Evolutionary conservation across 1,284 basidiomycete species (phyloP), one percentile per base, ranked within the genome.

Genomic region (Ceratobasidium sp.): DNA sequence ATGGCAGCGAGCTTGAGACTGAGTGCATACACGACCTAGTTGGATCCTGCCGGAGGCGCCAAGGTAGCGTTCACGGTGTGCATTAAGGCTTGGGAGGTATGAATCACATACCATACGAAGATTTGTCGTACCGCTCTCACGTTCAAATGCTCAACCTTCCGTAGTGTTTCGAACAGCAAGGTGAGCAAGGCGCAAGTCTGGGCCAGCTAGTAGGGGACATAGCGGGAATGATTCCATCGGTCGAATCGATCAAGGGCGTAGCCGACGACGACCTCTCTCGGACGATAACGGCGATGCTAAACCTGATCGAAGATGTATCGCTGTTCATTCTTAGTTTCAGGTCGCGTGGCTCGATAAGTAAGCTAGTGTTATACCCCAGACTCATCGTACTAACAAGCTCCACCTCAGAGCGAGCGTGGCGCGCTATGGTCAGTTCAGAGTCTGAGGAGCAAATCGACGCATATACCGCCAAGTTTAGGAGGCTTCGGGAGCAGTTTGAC

Each of bases 1-100:
- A 6, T 46, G 44, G 44, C 28, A n/a, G n/a, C 18, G 42, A 23
- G 15, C 28, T n/a, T 42, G 4, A 60, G 28, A 40, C 53, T 46
- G 18, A 46, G 2, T 6, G 15, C 5, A 39, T 40, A 9, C 12
- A 28, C 2, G 23, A 49, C 49, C 7, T 40, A 72, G 56, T 9
- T 60, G 9, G 23, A 44, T 33, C 69, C 40, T 20, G 33, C 40
- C 10, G 63, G 39, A 44, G 42, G 40, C 20, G 55, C 56, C 55
- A 60, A 72, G 69, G 33, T 60, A 2, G 42, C 40, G 10, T 20
- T 60, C 10, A n/a, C n/a, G 23, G 9, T 72, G 5, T 61, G 39
- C n/a, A 49, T n/a, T 1, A 60, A 60, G 28, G 56, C 69, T 33
- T 70, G 68, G 68, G 33, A 70, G 68, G 68, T 70, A 39, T 23